Evolutionary conservation across 306 rosid species (phyloP), one percentile per base, ranked within the genome.

Genomic region (Urtica urens): DNA sequence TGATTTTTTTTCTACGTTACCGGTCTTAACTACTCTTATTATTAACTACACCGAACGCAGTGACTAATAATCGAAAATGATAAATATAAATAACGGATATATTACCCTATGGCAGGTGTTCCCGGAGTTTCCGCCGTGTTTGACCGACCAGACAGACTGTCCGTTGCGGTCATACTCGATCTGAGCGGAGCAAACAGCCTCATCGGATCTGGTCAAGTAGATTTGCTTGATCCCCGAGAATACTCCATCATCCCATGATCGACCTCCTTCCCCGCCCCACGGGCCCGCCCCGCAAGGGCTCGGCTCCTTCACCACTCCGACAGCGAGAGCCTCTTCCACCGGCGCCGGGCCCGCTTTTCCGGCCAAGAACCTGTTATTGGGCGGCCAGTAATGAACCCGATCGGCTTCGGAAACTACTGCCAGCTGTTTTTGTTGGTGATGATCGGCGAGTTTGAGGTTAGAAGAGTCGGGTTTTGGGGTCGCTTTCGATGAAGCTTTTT

Each of bases 221-320:
- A 88, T 84, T 72, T 81, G 97, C 70, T 68, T 72, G 22, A 84
- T 81, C 37, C 93, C 97, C 6, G 74, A 58, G 64, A 73, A 88
- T 7, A 88, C 97, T 29, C 97, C 95, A 63, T 88, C 97, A 47
- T 88, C 97, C 95, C 97, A 88, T 0, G 81, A 61, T 62, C 74
- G 81, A 9, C 97, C 97, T 53, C 84, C 95, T 23, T 84, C 93
- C 34, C 97, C 97, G n/a, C 97, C 97, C 97, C 97, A 56, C 25
- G 97, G 97, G 30, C 97, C 97, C 27, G 97, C 90, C 51, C 95
- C 95, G 56, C 82, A 72, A 43, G 86, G 90, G 11, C 82, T 85
- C 49, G 93, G 97, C 66, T 88, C 93, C 62, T 78, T 77, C 17
- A 81, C 48, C 52, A 88, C 90, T 6, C 83, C 83, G 48, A 58